These are phyloP conservation scores for Mallotus japonicus DNA, from an alignment of 441 rosid genomes.

Conservation along the genomic window DNA sequence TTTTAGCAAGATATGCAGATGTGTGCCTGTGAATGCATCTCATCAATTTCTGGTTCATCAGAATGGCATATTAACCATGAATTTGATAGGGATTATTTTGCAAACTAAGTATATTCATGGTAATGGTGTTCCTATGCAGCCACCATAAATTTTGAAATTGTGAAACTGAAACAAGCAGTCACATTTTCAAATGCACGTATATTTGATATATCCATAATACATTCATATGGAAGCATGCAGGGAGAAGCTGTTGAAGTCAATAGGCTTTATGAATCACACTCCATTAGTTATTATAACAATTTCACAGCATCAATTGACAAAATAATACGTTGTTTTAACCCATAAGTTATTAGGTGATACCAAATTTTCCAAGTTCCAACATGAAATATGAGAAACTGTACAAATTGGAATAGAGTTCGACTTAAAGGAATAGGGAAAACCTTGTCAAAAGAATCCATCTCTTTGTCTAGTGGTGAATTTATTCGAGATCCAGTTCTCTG, in stretches of 20 bases:
- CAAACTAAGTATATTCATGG: too few relatives aligned
- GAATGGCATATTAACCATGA: background rate
- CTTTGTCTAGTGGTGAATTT: slow-evolving; percentile 35
- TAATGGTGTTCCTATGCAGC: background rate
- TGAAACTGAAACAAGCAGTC: background rate
- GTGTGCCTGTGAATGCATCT: background rate
- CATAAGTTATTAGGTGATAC: slow-evolving; percentile 3
- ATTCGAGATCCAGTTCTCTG: slow-evolving; percentile 35
- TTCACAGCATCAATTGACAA: background rate
- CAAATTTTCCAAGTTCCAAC: background rate
- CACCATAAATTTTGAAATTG: background rate
- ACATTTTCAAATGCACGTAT: background rate
- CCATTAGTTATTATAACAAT: too few relatives aligned
- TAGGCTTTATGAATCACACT: background rate
- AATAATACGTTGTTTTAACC: background rate
- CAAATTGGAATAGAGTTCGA: slow-evolving; percentile 5
- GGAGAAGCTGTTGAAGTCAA: background rate
- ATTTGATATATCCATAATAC: background rate
- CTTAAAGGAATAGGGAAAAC: slow-evolving; percentile 37
- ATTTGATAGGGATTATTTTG: too few relatives aligned
- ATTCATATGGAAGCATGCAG: background rate
- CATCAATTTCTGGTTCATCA: background rate
- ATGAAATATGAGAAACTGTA: background rate
- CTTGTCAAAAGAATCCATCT: slow-evolving; percentile 78
- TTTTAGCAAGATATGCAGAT: background rate